Conservation (phyloP, 805 yeast species). For the Komagataella pseudopastoris region DNA sequence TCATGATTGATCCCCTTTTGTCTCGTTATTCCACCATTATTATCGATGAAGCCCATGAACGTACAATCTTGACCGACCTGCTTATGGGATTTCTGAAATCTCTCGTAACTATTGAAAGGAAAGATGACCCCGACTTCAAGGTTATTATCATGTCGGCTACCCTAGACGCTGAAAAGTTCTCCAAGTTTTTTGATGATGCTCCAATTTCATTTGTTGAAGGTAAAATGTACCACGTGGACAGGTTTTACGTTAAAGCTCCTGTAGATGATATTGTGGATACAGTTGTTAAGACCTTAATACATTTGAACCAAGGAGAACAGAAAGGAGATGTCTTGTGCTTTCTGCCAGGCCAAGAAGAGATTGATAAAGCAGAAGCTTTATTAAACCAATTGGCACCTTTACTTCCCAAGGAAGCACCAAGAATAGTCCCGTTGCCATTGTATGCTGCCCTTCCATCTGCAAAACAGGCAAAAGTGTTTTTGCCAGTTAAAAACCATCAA, state of each 20-base stretch:
- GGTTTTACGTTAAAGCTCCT: slow-evolving; percentile 48
- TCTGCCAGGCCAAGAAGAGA: slow-evolving; percentile 94
- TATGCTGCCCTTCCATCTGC: slow-evolving; percentile 89
- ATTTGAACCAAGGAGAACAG: slow-evolving; percentile 66
- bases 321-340: slow-evolving; percentile 89
- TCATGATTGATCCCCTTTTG: slow-evolving; percentile 61
- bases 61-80: slow-evolving; percentile 85
- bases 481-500: slow-evolving; percentile 43
- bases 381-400: slow-evolving; percentile 48
- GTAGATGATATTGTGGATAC: slow-evolving; percentile 80
- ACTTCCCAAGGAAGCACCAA: slow-evolving; percentile 64
- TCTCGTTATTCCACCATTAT: slow-evolving; percentile 61
- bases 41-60: slow-evolving; percentile 95
- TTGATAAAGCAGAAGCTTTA: slow-evolving; percentile 66
- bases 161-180: slow-evolving; percentile 78
- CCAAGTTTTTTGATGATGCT: slow-evolving; percentile 62
- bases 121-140: slow-evolving; percentile 36
- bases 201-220: slow-evolving; percentile 88
- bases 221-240: slow-evolving; percentile 72
- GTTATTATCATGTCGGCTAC: slow-evolving; percentile 95
- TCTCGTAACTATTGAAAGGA: slow-evolving; percentile 32
- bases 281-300: slow-evolving; percentile 58
- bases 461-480: slow-evolving; percentile 73
- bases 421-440: slow-evolving; percentile 65
- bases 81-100: slow-evolving; percentile 79